Base-by-base conservation (phyloP, 371 early-diverging fungal genomes). In the Rhizopus stolonifer region DNA sequence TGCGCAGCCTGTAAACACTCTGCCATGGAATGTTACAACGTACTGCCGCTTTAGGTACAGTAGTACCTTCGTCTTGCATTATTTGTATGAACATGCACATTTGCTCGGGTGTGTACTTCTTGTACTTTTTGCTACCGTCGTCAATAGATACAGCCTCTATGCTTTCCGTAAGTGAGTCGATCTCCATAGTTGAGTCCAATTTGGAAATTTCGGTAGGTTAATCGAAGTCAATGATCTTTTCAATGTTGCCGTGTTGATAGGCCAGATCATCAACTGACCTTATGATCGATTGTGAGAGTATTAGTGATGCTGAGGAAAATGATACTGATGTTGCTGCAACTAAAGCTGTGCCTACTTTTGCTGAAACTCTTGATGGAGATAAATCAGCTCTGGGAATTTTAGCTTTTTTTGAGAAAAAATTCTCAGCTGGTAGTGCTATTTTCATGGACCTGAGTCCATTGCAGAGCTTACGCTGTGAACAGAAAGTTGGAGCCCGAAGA, bases 221-320 rank as follows among this genome's bases (percentile, higher is more conserved):
- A 52, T 52, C 52, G 44, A 52, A 53, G 43, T 48, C 44, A 43
- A 56, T 49, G 3, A 49, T 56, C 49, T 32, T 56, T 56, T 56
- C 44, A 40, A 56, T 56, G 49, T 54, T 48, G 48, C 55, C 42
- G 40, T 56, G 42, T 56, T 56, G 32, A 49, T 55, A 48, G 42
- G 49, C 49, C n/a, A n/a, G n/a, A n/a, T n/a, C n/a, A n/a, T n/a
- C n/a, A n/a, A n/a, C n/a, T n/a, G n/a, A n/a, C n/a, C n/a, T n/a
- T n/a, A n/a, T n/a, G n/a, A n/a, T n/a, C n/a, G n/a, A n/a, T n/a
- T n/a, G n/a, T n/a, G n/a, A n/a, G n/a, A n/a, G n/a, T n/a, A n/a
- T n/a, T n/a, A n/a, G n/a, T n/a, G n/a, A n/a, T n/a, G n/a, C n/a
- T n/a, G n/a, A n/a, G n/a, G n/a, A n/a, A n/a, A n/a, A n/a, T n/a